Conservation (phyloP, 495 filamentous ascomycete genomes). For the Hypoxylon cercidicola region DNA sequence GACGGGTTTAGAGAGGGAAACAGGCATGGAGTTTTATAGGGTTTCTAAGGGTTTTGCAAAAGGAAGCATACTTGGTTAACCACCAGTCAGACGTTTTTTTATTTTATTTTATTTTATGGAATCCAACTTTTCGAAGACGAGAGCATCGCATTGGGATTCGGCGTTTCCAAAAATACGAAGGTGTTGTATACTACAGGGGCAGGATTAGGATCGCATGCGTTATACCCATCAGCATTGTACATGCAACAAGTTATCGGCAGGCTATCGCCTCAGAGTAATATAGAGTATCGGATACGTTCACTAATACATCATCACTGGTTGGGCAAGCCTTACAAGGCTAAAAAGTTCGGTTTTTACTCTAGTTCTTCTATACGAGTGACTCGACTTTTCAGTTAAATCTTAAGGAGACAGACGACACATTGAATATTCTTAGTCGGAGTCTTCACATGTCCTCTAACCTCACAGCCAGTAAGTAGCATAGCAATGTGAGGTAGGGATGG, state of each 20-base stretch:
- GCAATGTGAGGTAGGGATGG: too few relatives aligned
- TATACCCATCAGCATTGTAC: slow-evolving; percentile 36
- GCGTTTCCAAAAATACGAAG: slow-evolving; percentile 10
- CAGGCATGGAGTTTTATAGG: slow-evolving; percentile 16
- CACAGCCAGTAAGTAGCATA: too few relatives aligned
- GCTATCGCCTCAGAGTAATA: slow-evolving; percentile 25
- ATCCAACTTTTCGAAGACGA: slow-evolving; percentile 11
- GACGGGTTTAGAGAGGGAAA: slow-evolving; percentile 21
- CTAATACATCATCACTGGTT: background rate
- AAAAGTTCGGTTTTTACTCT: too few relatives aligned
- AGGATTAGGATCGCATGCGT: slow-evolving; percentile 14
- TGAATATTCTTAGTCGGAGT: too few relatives aligned
- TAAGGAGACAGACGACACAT: too few relatives aligned
- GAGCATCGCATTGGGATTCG: slow-evolving; percentile 31
- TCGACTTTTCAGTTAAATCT: too few relatives aligned
- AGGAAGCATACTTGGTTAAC: slow-evolving; percentile 23
- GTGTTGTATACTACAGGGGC: slow-evolving; percentile 3
- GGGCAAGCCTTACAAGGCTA: background rate
- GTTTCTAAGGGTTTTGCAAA: slow-evolving; percentile 5
- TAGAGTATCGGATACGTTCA: slow-evolving; percentile 15
- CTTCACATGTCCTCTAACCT: too few relatives aligned
- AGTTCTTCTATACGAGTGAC: too few relatives aligned
- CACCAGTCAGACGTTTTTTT: slow-evolving; percentile 6
- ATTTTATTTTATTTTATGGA: background rate
- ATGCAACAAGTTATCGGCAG: slow-evolving; percentile 19